Conservation (phyloP, 2,329 filamentous ascomycete species). For the Clonostachys byssicola region DNA sequence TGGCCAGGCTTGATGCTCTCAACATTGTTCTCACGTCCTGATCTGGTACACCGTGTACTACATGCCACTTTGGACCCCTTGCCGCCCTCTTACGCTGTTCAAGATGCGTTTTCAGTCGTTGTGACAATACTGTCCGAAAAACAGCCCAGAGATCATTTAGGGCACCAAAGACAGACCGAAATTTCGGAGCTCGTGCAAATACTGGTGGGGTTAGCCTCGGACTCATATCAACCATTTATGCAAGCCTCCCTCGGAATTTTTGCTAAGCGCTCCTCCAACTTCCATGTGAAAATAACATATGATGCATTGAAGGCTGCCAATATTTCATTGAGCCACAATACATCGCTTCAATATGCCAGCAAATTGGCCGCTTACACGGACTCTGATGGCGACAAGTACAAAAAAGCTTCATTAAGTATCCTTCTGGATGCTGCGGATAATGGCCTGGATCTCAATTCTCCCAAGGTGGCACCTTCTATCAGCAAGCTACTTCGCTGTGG, state of each 20-base stretch:
- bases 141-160: neutral
- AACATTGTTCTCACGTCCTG: conserved; percentile 22
- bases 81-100: conserved; percentile 28
- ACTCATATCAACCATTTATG: conserved; percentile 23
- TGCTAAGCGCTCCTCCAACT: conserved; percentile 17
- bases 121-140: conserved; percentile 5
- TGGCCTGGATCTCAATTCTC: conserved; percentile 38
- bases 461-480: conserved; percentile 47
- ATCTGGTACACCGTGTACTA: conserved; percentile 23
- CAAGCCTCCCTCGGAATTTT: conserved; percentile 31
- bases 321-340: conserved; percentile 31
- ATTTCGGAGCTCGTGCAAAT: neutral
- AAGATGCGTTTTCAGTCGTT: conserved; percentile 26
- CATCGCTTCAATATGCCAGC: conserved; percentile 41
- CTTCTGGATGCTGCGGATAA: conserved; percentile 24
- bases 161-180: neutral
- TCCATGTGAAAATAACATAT: conserved; percentile 28
- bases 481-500: conserved; percentile 49
- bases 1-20: conserved; percentile 30
- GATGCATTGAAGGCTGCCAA: conserved; percentile 18
- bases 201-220: conserved; percentile 10
- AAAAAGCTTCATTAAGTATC: conserved; percentile 32
- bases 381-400: conserved; percentile 38
- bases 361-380: conserved; percentile 31
- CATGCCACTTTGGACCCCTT: conserved; percentile 27